A percentile compares a stretch with the other conserved stretches of the same genome.
These are phyloP conservation scores for Kazachstania sp. DNA, from an alignment of 1,139 yeast genomes.

Conservation along the genomic window DNA sequence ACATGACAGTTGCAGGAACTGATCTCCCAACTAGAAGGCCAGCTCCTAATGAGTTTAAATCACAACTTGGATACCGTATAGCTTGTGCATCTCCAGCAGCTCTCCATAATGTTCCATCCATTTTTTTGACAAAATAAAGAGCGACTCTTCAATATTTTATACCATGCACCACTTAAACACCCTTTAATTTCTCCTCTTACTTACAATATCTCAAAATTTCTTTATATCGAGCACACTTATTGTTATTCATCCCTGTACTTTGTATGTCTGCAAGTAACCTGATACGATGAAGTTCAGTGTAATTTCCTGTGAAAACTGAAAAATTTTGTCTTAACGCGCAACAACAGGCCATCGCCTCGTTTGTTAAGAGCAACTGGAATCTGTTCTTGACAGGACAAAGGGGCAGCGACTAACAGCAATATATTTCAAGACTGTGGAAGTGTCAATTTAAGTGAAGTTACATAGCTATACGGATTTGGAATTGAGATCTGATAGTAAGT, in stretches of 20 bases:
- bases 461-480: no score
- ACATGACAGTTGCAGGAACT: constrained; percentile 9
- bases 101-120: constrained; percentile 13
- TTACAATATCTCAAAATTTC: no score
- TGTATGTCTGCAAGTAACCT: neutral
- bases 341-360: neutral
- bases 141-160: neutral
- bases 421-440: no score
- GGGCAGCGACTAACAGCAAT: no score
- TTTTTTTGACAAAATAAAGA: neutral
- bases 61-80: constrained; percentile 18
- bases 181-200: no score
- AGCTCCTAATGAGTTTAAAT: constrained; percentile 13
- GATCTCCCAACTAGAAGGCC: constrained; percentile 20
- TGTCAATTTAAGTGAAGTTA: no score
- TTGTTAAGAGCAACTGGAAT: neutral
- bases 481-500: no score
- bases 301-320: neutral
- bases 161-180: no score
- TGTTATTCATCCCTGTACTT: no score
- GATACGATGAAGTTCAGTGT: neutral
- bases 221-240: no score
- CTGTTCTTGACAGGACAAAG: no score
- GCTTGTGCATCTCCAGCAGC: neutral
- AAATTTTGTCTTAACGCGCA: neutral